A percentile compares a stretch with the other conserved stretches of the same genome.
Evolutionary conservation across 106 monocot genomes (phyloP).

Genomic region (Posidonia australis): DNA sequence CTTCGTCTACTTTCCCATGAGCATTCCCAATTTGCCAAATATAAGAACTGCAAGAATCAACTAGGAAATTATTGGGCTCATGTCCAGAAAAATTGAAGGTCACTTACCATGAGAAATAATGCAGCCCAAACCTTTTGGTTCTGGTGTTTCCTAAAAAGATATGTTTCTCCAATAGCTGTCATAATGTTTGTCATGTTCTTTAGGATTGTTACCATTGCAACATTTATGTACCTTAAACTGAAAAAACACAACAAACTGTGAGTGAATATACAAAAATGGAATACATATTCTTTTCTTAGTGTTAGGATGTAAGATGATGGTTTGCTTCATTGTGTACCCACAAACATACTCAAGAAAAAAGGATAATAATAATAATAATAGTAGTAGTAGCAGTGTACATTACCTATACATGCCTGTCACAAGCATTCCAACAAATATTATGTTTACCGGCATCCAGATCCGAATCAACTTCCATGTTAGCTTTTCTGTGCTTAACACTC

Average conservation of each 20-base stretch:
- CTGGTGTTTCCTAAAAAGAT: slow-evolving; percentile 71
- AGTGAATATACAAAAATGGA: not conserved
- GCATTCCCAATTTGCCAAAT: not conserved
- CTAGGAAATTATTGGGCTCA: not conserved
- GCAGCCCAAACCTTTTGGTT: slow-evolving; percentile 69
- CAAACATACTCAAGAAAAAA: not conserved
- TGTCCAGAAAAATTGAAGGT: not conserved
- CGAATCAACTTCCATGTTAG: slow-evolving; percentile 77
- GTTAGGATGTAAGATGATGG: no score
- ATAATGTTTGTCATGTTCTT: slow-evolving; percentile 96
- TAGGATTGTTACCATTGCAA: slow-evolving; percentile 93
- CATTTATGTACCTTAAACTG: slow-evolving; percentile 93
- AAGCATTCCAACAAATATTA: slow-evolving; percentile 98
- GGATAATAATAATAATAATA: not conserved
- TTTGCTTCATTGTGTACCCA: no score
- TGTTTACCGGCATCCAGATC: slow-evolving; percentile 90
- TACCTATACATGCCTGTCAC: slow-evolving; percentile 93
- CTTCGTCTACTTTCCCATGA: no score
- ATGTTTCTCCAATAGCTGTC: slow-evolving; percentile 86
- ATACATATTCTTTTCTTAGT: no score
- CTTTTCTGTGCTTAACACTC: slow-evolving; percentile 67
- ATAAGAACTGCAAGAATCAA: not conserved
- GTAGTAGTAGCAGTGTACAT: no score
- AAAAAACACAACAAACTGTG: not conserved
- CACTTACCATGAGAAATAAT: slow-evolving; percentile 64